Base-by-base conservation (phyloP, 192 early-diverging fungal genomes). In the Dimargaris cristalligena region DNA sequence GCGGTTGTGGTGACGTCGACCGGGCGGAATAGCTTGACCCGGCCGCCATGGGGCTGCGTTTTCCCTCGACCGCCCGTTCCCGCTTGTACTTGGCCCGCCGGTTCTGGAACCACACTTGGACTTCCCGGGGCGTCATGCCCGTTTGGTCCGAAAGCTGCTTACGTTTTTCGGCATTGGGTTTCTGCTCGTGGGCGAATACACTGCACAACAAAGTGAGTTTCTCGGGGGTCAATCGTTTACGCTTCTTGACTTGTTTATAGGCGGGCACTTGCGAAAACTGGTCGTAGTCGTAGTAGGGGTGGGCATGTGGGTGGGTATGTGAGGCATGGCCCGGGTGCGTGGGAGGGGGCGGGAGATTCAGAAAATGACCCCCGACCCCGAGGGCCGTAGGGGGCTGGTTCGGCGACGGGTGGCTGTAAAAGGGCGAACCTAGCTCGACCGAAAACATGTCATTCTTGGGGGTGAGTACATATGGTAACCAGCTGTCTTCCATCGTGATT, bases 91-190 rank as follows among this genome's bases (percentile, higher is more conserved):
- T 94, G 33, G 91, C 91, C 34, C 91, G 75, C 22, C 88, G 80
- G 65, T 90, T 91, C 63, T 91, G 89, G 71, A 91, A 91, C 90
- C 87, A 89, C 28, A 89, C 81, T 62, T 89, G 87, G 26, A 89
- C 78, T 0, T 78, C 82, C 38, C 85, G 72, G 0, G 85, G 76
- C 28, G 80, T 76, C 76, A 89, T 80, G 22, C 73, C 78, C 34
- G 87, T 62, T 64, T 83, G 62, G 48, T 75, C 67, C 11, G 83
- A 83, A 25, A 89, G 71, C 20, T 66, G 54, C 48, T 71, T 70
- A 47, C 87, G 82, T 30, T 76, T 71, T 11, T 74, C 80, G 2
- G 82, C 70, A 62, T 73, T 78, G 0, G 87, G 87, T 63, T 83
- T 87, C 41, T 72, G 63, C 45, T 78, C 78, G 35, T 71, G 67